Evolutionary conservation across 2,329 filamentous ascomycete genomes (phyloP).

Genomic region (Coniochaeta sp.): DNA sequence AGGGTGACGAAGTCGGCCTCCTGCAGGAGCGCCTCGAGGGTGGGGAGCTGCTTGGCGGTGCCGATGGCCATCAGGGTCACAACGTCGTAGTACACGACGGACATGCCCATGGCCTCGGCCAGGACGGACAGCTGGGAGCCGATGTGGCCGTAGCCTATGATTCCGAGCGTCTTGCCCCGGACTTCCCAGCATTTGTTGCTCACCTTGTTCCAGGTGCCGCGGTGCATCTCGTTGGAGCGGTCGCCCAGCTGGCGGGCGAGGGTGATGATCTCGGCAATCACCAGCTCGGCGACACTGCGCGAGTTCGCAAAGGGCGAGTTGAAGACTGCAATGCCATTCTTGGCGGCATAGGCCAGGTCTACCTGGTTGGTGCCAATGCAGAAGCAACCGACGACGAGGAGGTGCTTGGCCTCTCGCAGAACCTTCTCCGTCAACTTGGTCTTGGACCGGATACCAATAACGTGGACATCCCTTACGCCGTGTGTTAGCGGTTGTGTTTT

Average conservation of each 20-base stretch:
- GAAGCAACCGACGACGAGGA: conserved; percentile 96
- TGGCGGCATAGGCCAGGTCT: conserved; percentile 74
- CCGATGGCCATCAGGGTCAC: conserved; percentile 92
- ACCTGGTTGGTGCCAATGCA: conserved; percentile 98
- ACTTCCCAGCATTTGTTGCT: conserved; percentile 97
- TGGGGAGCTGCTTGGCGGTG: conserved; percentile 75
- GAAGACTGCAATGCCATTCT: conserved; percentile 90
- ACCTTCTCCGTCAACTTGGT: conserved; percentile 87
- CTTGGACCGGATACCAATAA: conserved; percentile 97
- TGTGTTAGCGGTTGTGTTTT: conserved; percentile 4
- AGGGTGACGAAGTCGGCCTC: conserved; percentile 88
- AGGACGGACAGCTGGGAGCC: conserved; percentile 92
- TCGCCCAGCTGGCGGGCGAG: conserved; percentile 90
- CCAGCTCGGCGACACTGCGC: conserved; percentile 89
- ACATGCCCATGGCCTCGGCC: conserved; percentile 97
- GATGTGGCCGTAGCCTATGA: conserved; percentile 96
- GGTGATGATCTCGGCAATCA: conserved; percentile 87
- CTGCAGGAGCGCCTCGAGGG: conserved; percentile 67
- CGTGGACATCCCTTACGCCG: conserved; percentile 71
- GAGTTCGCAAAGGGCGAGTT: conserved; percentile 99
- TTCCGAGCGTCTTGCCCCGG: conserved; percentile 91
- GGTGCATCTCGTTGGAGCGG: conserved; percentile 89
- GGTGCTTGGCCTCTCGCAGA: conserved; percentile 81
- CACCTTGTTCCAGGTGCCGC: conserved; percentile 96
- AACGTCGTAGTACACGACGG: conserved; percentile 94